Evolutionary conservation across 2,329 filamentous ascomycete genomes (phyloP), one percentile per base, ranked within the genome.

Genomic region (Thielaviopsis ethacetica): DNA sequence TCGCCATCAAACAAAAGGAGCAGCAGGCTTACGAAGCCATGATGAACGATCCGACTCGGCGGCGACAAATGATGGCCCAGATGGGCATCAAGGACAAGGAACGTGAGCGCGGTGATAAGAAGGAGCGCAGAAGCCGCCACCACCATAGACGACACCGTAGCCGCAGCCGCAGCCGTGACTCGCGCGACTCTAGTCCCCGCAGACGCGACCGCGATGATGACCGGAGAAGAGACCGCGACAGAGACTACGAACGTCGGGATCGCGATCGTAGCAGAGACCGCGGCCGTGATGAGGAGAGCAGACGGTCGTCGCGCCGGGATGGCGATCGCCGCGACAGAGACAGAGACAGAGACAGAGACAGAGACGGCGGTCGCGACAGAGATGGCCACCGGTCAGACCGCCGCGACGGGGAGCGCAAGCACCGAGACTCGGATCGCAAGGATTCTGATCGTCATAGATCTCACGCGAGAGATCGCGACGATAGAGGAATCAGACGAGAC

Each of bases 1-100:
- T 97, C 38, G 88, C 91, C 24, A 96, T 98, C 69, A 95, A 95
- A 76, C 86, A 84, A 68, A 86, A 94, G 68, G 91, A 97, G 68
- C 87, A 91, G 70, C 84, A 84, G 27, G 84, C 86, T 1, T 88
- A 89, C 68, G 83, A 86, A 65, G 79, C 83, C 9, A 85, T 89
- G 81, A 90, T 88, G 81, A 88, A 84, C 64, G 85, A 89, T 65
- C 84, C 85, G 0, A 76, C 80, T 63, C 83, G 80, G 72, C 76
- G 84, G 63, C 75, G 79, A 61, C 81, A 87, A 66, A 68, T 94
- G 34, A 75, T 93, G 26, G 78, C 79, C 0, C 76, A 79, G 10
- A 82, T 83, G 71, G 81, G 81, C 0, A 75, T 80, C 52, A 74
- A 71, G 0, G 76, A 78, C 15, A 72, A 76, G 4, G 72, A 67